These are phyloP conservation scores for Dendrobium chrysotoxum DNA, from an alignment of 106 monocot species.

Conservation along the genomic window DNA sequence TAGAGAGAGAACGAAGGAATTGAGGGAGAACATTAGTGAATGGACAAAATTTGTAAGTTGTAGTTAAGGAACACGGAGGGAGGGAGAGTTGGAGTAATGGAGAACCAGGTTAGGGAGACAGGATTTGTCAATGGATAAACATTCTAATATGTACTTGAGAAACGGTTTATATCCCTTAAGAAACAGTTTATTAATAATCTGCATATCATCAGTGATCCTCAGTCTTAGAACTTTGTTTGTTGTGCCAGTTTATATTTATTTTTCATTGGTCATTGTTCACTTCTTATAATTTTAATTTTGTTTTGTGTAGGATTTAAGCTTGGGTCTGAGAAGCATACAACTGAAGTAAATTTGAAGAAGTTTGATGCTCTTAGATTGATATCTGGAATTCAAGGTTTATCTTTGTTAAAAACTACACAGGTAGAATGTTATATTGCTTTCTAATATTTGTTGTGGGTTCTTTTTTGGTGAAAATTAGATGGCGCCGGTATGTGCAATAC, in stretches of 20 bases:
- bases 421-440: conserved; percentile 22
- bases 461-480: not conserved
- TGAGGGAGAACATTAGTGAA: not conserved
- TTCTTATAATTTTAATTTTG: conserved; percentile 6
- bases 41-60: not conserved
- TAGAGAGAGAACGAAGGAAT: not conserved
- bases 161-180: not conserved
- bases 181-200: not conserved
- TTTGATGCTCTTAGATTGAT: conserved; percentile 49
- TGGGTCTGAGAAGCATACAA: conserved; percentile 76
- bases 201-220: not conserved
- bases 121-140: not conserved
- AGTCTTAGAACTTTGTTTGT: not conserved
- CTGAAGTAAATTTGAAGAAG: conserved; percentile 73
- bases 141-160: not conserved
- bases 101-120: not conserved
- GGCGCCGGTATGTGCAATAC: not conserved
- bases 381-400: conserved; percentile 73
- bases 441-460: not conserved
- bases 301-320: conserved; percentile 69
- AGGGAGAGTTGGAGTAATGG: not conserved
- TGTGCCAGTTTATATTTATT: not conserved
- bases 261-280: not conserved
- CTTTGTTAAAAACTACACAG: conserved; percentile 88
- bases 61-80: not conserved